Percentiles rank a stretch among this genome's conserved stretches.
These are phyloP conservation scores for Clarireedia paspali DNA, from an alignment of 2,329 filamentous ascomycete species.

Conservation along the genomic window DNA sequence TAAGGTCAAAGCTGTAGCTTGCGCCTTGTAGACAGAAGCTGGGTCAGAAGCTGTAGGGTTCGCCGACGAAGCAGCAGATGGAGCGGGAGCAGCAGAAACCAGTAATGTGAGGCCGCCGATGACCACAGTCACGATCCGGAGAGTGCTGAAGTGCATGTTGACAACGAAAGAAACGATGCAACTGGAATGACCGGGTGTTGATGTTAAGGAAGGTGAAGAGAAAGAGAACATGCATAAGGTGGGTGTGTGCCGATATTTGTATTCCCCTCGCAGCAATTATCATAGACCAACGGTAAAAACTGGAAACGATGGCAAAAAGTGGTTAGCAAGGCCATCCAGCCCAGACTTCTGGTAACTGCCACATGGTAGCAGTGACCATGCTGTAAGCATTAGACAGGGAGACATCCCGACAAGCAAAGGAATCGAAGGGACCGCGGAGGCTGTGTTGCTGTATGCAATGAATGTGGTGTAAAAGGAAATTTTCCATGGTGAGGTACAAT, in stretches of 20 bases:
- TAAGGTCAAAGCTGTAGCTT: conserved; percentile 51
- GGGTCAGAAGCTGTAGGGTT: conserved; percentile 41
- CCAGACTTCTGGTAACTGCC: neutral
- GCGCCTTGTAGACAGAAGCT: conserved; percentile 44
- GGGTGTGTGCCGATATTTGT: too few relatives aligned
- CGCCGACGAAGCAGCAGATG: conserved; percentile 13
- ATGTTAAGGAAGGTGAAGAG: too few relatives aligned
- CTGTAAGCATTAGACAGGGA: neutral
- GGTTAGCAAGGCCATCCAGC: neutral
- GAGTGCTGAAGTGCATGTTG: neutral
- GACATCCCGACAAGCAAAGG: neutral
- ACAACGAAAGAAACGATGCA: neutral
- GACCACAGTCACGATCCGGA: neutral
- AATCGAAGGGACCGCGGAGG: neutral
- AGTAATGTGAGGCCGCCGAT: too few relatives aligned
- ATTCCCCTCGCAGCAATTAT: too few relatives aligned
- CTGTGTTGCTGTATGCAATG: too few relatives aligned
- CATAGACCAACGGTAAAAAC: too few relatives aligned
- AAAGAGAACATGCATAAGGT: too few relatives aligned
- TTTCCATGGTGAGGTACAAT: too few relatives aligned
- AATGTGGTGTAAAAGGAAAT: too few relatives aligned
- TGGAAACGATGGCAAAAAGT: neutral
- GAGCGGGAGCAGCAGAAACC: conserved; percentile 22
- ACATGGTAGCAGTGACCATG: neutral
- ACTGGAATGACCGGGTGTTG: neutral